phyloP scores from a whole-genome alignment of 352 stramenopile genomes.

The Phytophthora multivora region DNA sequence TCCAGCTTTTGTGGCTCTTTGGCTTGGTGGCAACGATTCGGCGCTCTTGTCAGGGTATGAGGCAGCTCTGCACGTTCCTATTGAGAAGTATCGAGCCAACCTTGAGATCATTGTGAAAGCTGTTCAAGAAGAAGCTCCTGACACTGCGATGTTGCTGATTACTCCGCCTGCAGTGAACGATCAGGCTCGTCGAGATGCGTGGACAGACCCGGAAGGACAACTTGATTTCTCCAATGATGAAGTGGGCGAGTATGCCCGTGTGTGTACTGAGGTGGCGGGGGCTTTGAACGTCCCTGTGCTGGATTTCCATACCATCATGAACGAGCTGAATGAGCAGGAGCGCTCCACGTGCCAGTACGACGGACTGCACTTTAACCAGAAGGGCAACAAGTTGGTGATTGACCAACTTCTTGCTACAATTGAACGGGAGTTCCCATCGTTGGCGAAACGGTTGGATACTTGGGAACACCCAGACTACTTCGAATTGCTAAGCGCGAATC shows the following conservation, averaged over 20 bases:
- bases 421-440: slow-evolving; percentile 26
- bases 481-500: slow-evolving; percentile 7
- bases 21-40: slow-evolving; percentile 71
- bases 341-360: slow-evolving; percentile 28
- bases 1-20: slow-evolving; percentile 49
- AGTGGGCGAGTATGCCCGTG: slow-evolving; percentile 29
- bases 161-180: slow-evolving; percentile 39
- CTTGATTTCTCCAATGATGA: slow-evolving; percentile 42
- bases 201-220: slow-evolving; percentile 10
- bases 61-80: slow-evolving; percentile 46
- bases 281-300: slow-evolving; percentile 14
- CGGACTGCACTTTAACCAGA: slow-evolving; percentile 40
- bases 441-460: slow-evolving; percentile 20
- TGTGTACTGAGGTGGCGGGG: slow-evolving; percentile 27
- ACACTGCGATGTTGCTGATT: slow-evolving; percentile 30
- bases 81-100: slow-evolving; percentile 49
- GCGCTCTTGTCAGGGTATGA: slow-evolving; percentile 39
- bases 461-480: slow-evolving; percentile 44
- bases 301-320: slow-evolving; percentile 34
- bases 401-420: slow-evolving; percentile 27
- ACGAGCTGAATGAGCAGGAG: slow-evolving; percentile 21
- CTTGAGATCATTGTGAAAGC: slow-evolving; percentile 36
- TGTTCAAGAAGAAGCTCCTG: slow-evolving; percentile 29
- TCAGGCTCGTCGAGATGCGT: slow-evolving; percentile 15
- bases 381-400: slow-evolving; percentile 33